Base-by-base conservation (phyloP, 371 early-diverging fungal species). In the Globomyces sp. region DNA sequence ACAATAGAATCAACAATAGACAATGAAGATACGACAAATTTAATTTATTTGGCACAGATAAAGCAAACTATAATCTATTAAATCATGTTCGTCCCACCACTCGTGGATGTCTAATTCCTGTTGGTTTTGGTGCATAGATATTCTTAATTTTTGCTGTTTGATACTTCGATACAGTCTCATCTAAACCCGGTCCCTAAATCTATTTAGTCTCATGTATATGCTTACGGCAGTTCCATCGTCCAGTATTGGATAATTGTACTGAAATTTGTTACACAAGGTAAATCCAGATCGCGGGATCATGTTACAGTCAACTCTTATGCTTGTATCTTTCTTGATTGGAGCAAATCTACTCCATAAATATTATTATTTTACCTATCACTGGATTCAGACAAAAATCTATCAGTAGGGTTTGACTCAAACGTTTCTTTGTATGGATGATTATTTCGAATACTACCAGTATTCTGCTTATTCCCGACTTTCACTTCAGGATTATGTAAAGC, bases 371-470 rank as follows among this genome's bases (percentile, higher is more conserved):
- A 63, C 63, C 42, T 10, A 4, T 63, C 63, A 34, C 41, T 40
- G 42, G 63, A 48, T 52, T 63, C 63, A 9, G 63, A 48, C 40
- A 37, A n/a, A 24, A 44, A 63, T 37, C 42, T 6, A 4, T 60
- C 24, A 24, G 24, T 63, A 6, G 63, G 44, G 10, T 52, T 37
- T 4, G 63, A 49, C 8, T 63, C 45, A 37, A 48, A 8, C n/a
- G 9, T 9, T 6, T 37, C 63, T 3, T 36, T 63, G 49, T 11
- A 63, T n/a, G 63, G 36, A n/a, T 37, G 51, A 42, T 63, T 63
- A 37, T 63, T 63, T 24, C 52, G 46, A n/a, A 63, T 63, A 37
- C 63, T 63, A 40, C 63, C 63, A 8, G 63, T 63, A 6, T 63
- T 49, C 49, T 63, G 45, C 50, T 63, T 63, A 4, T 46, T 37